These are phyloP conservation scores for Daldinia eschscholtzii DNA, from an alignment of 2,329 filamentous ascomycete genomes.

Conservation along the genomic window DNA sequence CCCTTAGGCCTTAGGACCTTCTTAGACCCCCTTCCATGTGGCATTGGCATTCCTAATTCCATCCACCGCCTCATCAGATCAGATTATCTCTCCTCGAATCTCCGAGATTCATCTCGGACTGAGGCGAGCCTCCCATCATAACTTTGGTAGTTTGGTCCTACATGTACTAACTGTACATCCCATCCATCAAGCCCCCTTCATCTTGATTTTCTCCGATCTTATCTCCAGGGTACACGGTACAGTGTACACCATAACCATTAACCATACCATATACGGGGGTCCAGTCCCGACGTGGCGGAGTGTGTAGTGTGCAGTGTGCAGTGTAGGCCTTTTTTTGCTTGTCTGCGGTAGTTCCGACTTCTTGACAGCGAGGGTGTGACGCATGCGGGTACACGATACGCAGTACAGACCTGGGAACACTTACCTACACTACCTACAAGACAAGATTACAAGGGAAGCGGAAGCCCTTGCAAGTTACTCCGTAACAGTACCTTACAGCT, in stretches of 20 bases:
- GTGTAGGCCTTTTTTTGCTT: not conserved
- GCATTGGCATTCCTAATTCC: slow-evolving; percentile 18
- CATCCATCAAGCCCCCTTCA: slow-evolving; percentile 6
- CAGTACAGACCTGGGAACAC: not conserved
- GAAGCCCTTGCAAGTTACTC: slow-evolving; percentile 14
- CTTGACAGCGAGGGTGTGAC: slow-evolving; percentile 34
- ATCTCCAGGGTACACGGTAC: slow-evolving; percentile 36
- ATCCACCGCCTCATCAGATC: slow-evolving; percentile 34
- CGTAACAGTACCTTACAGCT: slow-evolving; percentile 16
- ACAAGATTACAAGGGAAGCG: not conserved
- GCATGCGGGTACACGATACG: slow-evolving; percentile 31
- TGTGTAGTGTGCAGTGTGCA: not conserved
- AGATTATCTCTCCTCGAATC: slow-evolving; percentile 41
- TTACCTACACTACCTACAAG: slow-evolving; percentile 9
- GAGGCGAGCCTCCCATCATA: slow-evolving; percentile 16
- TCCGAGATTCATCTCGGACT: slow-evolving; percentile 44
- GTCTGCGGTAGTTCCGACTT: slow-evolving; percentile 9
- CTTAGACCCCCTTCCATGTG: slow-evolving; percentile 30
- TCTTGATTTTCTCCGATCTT: slow-evolving; percentile 37
- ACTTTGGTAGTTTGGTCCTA: not conserved
- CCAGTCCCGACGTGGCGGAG: slow-evolving; percentile 38
- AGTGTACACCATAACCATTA: not conserved
- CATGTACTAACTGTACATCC: not conserved
- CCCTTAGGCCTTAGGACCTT: not conserved
- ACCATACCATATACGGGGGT: not conserved